phyloP scores from a whole-genome alignment of 768 basidiomycete species.

The Leucosporidium scottii region DNA sequence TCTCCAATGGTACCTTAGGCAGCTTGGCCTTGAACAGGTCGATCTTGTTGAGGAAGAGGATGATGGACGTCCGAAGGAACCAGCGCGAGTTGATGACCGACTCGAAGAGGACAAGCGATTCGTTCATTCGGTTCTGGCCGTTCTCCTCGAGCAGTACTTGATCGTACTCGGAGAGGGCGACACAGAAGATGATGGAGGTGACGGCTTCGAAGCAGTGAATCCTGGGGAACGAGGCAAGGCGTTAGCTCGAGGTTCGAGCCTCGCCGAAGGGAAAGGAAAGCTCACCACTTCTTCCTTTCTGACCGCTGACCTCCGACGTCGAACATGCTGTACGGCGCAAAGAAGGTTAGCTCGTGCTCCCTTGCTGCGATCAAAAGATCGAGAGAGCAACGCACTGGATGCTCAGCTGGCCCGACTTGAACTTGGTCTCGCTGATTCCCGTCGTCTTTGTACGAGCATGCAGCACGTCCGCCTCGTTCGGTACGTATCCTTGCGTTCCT shows the following conservation, averaged over 20 bases:
- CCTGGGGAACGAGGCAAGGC: constrained; percentile 34
- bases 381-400: constrained; percentile 42
- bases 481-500: constrained; percentile 69
- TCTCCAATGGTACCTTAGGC: constrained; percentile 51
- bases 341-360: neutral
- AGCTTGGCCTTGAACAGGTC: constrained; percentile 70
- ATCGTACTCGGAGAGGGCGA: constrained; percentile 67
- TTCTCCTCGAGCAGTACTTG: constrained; percentile 64
- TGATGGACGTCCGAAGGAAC: constrained; percentile 58
- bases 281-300: constrained; percentile 63
- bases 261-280: neutral
- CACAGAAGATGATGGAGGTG: constrained; percentile 71
- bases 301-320: constrained; percentile 73
- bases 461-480: constrained; percentile 77
- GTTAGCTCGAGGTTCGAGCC: neutral
- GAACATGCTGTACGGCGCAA: constrained; percentile 52
- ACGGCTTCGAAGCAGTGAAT: constrained; percentile 74
- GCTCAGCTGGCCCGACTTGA: constrained; percentile 48
- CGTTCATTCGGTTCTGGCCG: constrained; percentile 61
- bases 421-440: constrained; percentile 80
- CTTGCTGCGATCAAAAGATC: neutral
- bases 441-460: constrained; percentile 82
- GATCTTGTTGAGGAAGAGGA: constrained; percentile 65
- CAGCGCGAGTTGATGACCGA: constrained; percentile 71
- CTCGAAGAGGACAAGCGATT: constrained; percentile 68